These are phyloP conservation scores for Mrakia blollopis DNA, from an alignment of 768 basidiomycete species.

Conservation along the genomic window DNA sequence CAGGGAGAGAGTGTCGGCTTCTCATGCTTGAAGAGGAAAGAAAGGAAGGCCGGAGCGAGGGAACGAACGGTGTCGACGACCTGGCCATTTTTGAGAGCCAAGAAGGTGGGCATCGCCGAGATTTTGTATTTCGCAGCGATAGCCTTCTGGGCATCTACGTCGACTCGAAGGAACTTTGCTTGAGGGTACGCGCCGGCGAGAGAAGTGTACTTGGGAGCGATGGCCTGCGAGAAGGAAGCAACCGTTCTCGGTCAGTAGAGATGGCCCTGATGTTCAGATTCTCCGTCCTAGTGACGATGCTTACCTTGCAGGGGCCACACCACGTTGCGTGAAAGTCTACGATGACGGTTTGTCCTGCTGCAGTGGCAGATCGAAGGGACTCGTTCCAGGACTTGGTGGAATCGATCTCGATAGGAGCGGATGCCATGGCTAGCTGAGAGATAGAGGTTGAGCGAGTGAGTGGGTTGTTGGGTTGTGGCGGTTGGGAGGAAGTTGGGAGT, in stretches of 20 bases:
- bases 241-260: not conserved
- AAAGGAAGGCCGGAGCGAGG: not conserved
- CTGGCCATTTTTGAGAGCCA: constrained; percentile 19
- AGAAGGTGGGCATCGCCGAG: constrained; percentile 31
- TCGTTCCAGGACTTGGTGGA: constrained; percentile 19
- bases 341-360: constrained; percentile 12
- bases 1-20: not conserved
- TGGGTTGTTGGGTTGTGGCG: not conserved
- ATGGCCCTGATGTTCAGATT: not conserved
- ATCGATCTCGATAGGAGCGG: constrained; percentile 23
- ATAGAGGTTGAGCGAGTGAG: not conserved
- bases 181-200: not conserved
- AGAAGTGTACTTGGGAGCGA: not conserved
- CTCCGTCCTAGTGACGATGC: not conserved
- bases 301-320: constrained; percentile 27
- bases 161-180: constrained; percentile 24
- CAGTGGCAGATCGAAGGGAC: constrained; percentile 1
- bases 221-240: not conserved
- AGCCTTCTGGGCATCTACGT: constrained; percentile 27
- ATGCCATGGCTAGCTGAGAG: not conserved
- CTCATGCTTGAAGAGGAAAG: not conserved
- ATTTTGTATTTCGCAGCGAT: constrained; percentile 30
- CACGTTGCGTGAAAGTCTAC: constrained; percentile 31
- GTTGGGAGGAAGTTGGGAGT: not conserved
- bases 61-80: constrained; percentile 20